Conservation (phyloP, 2,329 filamentous ascomycete genomes). For the Albifimbria verrucaria region DNA sequence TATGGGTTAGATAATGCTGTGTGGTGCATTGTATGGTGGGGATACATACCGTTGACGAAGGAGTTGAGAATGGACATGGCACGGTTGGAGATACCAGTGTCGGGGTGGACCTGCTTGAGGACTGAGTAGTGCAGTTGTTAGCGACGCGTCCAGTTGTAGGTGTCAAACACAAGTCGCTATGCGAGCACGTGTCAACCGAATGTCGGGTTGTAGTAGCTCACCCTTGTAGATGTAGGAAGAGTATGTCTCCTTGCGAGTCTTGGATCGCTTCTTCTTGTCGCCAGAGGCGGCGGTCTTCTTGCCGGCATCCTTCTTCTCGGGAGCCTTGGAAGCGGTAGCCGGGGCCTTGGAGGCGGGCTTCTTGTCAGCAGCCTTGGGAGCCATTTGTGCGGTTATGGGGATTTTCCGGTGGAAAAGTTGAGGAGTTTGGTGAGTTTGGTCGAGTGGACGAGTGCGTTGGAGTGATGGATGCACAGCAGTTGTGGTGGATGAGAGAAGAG, state of each 20-base stretch:
- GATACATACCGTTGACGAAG: conserved; percentile 86
- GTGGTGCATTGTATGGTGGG: neutral
- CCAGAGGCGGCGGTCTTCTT: conserved; percentile 98
- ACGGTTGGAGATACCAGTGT: conserved; percentile 99
- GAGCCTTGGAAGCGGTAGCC: conserved; percentile 63
- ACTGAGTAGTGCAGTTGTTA: conserved; percentile 52
- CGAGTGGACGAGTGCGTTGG: neutral
- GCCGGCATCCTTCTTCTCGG: conserved; percentile 98
- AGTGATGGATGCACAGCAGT: conserved; percentile 15
- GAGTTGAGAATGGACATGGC: conserved; percentile 99
- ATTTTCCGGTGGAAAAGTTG: conserved; percentile 6
- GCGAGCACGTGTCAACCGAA: no score
- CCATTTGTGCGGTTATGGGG: conserved; percentile 64
- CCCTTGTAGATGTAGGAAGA: conserved; percentile 99
- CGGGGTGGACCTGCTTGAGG: conserved; percentile 99
- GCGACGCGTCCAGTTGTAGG: conserved; percentile 3
- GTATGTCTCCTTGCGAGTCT: conserved; percentile 99
- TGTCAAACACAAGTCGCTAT: conserved; percentile 16
- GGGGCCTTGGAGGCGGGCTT: conserved; percentile 98
- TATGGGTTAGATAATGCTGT: neutral
- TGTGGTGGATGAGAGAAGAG: conserved; percentile 31
- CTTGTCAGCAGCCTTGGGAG: conserved; percentile 98
- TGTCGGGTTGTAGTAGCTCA: conserved; percentile 35
- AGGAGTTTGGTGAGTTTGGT: conserved; percentile 13
- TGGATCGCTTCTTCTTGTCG: conserved; percentile 99